Base-by-base conservation (phyloP, 2,329 filamentous ascomycete species). In the Colletotrichum chrysophilum region DNA sequence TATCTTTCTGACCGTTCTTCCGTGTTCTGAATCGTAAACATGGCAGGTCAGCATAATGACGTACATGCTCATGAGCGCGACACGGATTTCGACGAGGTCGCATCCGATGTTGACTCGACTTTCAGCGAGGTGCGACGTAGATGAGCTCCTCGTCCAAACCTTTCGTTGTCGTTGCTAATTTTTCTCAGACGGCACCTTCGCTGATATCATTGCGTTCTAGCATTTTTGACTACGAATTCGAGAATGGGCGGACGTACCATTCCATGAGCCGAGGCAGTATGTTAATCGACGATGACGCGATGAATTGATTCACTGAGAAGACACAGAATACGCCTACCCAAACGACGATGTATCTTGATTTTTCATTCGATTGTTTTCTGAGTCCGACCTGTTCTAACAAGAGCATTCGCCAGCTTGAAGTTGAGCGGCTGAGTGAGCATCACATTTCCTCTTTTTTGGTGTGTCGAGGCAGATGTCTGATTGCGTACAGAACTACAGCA, bases 181-280 rank as follows among this genome's bases (percentile, higher is more conserved):
- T 9, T 4, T 28, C 24, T 0, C 1, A 58, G 24, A 9, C 55
- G 24, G 24, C 21, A 4, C 55, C 34, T 26, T 66, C 62, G 13
- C n/a, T 66, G 21, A 26, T 32, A 14, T 66, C 62, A 6, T 66
- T 66, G 7, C 34, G 62, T 0, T 84, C 83, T 1, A 86, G 84
- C 68, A 85, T 86, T 60, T 71, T 81, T 52, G 76, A 80, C 14
- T 83, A 83, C 76, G 82, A 84, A 4, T 78, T 80, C 13, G 85
- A 86, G 61, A 84, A 85, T 74, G 84, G 84, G 5, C 77, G 84
- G 21, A 85, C 82, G 2, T 86, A 85, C 36, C 82, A 86, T 67
- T 78, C 83, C 4, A 84, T 66, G 62, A 66, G 62, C 21, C 30
- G n/a, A 43, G 62, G 62, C 21, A 66, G 62, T 66, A 30, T 12